Evolutionary conservation across 1,139 yeast species (phyloP), one percentile per base, ranked within the genome.

Genomic region (Geotrichum bryndzae): DNA sequence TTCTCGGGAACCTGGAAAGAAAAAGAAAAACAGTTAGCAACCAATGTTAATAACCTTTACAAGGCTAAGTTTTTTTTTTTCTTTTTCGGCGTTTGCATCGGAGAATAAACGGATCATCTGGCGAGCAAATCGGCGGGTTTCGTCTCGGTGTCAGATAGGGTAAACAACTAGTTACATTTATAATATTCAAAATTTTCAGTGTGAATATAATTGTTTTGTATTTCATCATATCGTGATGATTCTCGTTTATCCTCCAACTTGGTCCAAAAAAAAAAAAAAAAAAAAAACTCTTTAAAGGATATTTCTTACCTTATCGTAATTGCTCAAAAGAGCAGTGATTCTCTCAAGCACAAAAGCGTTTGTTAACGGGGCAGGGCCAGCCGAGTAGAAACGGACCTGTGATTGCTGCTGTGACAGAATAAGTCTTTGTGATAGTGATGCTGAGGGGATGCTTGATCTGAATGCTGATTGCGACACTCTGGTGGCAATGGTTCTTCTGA

Each of bases 251-350:
- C 7, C 33, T 29, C 15, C 25, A 10, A 1, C 22, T 29, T 25
- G 25, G 2, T n/a, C 27, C 55, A 22, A 18, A 29, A 53, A n/a
- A 25, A 53, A n/a, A 31, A 18, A 8, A 18, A 53, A 35, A 18
- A n/a, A 53, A 10, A 33, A n/a, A 18, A 18, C 18, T 18, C 18
- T 18, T 1, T 18, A 18, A 18, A 18, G 18, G 18, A 22, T 51
- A 33, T 1, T 29, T 68, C 67, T 76, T 78, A 87, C 84, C 76
- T 89, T 90, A 73, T 87, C 92, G 74, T 86, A 89, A 22, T 90
- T 86, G 76, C 87, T 89, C 70, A 90, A 80, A 68, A 90, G 80
- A 70, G 88, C 96, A 65, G 87, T 71, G 66, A 90, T 82, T 77
- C 96, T 84, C 73, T 86, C 90, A 69, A 81, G 80, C 64, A 90